phyloP scores from a whole-genome alignment of 345 rosid genomes.

The Citrus hindsii region DNA sequence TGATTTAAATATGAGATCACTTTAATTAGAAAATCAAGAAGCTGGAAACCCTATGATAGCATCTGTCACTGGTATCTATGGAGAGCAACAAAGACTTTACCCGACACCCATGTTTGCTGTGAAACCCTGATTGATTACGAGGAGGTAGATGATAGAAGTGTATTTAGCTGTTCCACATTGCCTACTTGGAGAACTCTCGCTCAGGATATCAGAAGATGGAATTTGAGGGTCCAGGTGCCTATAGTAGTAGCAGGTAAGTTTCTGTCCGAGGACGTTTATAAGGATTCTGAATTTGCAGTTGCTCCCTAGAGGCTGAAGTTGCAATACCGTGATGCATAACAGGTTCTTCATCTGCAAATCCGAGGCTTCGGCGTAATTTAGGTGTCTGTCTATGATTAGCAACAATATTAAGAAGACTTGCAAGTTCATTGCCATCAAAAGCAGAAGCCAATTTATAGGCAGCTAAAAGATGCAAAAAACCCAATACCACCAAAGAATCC shows the following conservation, averaged over 20 bases:
- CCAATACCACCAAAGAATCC: slow-evolving; percentile 35
- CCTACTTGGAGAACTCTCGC: background rate
- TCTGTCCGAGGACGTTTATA: slow-evolving; percentile 21
- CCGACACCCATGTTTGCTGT: background rate
- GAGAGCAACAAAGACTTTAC: too few species aligned
- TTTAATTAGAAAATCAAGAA: background rate
- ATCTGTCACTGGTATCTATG: too few species aligned
- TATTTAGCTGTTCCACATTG: background rate
- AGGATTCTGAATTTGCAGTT: background rate
- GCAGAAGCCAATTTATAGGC: slow-evolving; percentile 33
- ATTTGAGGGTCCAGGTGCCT: background rate
- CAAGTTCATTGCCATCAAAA: slow-evolving; percentile 28
- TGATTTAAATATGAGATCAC: background rate
- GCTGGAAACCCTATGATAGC: too few species aligned
- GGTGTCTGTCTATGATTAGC: slow-evolving; percentile 30
- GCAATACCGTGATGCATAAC: slow-evolving; percentile 13
- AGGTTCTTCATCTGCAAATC: slow-evolving; percentile 24
- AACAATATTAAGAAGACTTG: slow-evolving; percentile 24
- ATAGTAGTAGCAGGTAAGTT: background rate
- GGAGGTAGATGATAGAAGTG: background rate
- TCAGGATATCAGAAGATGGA: background rate
- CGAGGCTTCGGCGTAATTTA: slow-evolving; percentile 26
- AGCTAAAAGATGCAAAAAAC: slow-evolving; percentile 42
- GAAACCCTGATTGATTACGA: background rate
- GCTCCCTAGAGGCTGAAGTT: background rate